Conservation (phyloP, 345 rosid genomes). For the Euphorbia lathyris region DNA sequence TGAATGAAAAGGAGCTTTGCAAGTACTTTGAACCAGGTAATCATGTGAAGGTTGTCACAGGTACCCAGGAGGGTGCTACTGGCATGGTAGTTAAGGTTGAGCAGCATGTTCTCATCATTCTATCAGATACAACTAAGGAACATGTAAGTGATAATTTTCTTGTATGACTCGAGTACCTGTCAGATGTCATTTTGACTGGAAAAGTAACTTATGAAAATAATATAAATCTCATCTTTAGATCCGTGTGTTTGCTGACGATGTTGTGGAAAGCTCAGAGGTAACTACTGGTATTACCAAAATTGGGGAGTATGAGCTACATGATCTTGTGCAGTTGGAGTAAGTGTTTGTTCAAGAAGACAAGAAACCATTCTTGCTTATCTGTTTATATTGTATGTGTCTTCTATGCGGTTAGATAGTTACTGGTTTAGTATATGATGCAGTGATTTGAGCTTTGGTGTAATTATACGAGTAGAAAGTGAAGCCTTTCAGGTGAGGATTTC, state of each 20-base stretch:
- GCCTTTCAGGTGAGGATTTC: slow-evolving; percentile 69
- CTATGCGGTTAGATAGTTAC: neutral
- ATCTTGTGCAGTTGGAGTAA: slow-evolving; percentile 91
- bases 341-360: no score
- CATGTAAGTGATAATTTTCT: slow-evolving; percentile 49
- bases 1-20: slow-evolving; percentile 83
- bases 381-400: slow-evolving; percentile 20
- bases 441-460: slow-evolving; percentile 81
- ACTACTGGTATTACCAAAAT: slow-evolving; percentile 82
- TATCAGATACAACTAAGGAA: slow-evolving; percentile 92
- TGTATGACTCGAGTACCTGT: neutral
- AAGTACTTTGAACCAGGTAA: slow-evolving; percentile 97
- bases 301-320: slow-evolving; percentile 94
- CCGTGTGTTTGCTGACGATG: slow-evolving; percentile 91
- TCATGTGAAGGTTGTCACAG: slow-evolving; percentile 93
- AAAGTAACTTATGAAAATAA: neutral
- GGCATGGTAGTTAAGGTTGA: slow-evolving; percentile 99
- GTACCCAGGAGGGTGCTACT: slow-evolving; percentile 89
- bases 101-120: slow-evolving; percentile 82
- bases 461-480: slow-evolving; percentile 95
- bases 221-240: slow-evolving; percentile 43
- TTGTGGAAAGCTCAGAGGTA: slow-evolving; percentile 96
- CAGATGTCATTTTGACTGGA: neutral
- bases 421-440: slow-evolving; percentile 39
- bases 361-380: slow-evolving; percentile 15